Evolutionary conservation across 495 filamentous ascomycete species (phyloP).

Genomic region (Annulohypoxylon moriforme): DNA sequence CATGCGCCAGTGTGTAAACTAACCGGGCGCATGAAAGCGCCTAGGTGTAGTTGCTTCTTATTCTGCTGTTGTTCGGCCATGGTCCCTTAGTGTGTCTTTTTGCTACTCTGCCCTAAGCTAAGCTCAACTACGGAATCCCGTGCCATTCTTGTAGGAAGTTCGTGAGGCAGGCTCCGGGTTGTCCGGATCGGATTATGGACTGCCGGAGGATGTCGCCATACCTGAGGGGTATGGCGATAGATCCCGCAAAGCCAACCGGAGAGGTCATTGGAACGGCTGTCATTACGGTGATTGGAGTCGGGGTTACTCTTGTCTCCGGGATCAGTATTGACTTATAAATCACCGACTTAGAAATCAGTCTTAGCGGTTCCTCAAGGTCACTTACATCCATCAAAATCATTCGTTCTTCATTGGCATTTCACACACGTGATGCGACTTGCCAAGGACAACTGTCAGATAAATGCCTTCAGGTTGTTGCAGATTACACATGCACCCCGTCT

Average conservation of each 20-base stretch:
- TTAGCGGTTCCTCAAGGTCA: neutral
- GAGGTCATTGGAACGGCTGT: neutral
- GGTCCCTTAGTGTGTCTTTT: neutral
- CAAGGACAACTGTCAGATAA: neutral
- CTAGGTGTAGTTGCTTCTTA: slow-evolving; percentile 62
- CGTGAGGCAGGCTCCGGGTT: slow-evolving; percentile 12
- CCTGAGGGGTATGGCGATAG: slow-evolving; percentile 41
- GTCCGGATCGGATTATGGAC: slow-evolving; percentile 33
- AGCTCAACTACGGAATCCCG: neutral
- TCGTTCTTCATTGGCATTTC: neutral
- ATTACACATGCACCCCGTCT: neutral
- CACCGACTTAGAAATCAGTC: slow-evolving; percentile 21
- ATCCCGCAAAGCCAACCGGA: slow-evolving; percentile 32
- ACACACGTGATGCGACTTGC: neutral
- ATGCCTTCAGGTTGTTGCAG: neutral
- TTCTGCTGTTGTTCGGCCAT: slow-evolving; percentile 40
- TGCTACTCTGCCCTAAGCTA: neutral
- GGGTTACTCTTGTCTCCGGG: neutral
- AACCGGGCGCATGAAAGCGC: slow-evolving; percentile 70
- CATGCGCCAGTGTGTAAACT: slow-evolving; percentile 68
- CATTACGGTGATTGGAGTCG: slow-evolving; percentile 12
- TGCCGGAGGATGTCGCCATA: slow-evolving; percentile 39
- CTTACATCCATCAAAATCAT: neutral
- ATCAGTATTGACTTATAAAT: slow-evolving; percentile 42
- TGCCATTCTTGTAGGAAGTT: slow-evolving; percentile 19